These are phyloP conservation scores for Diversispora eburnea DNA, from an alignment of 192 early-diverging fungal species.

Conservation along the genomic window DNA sequence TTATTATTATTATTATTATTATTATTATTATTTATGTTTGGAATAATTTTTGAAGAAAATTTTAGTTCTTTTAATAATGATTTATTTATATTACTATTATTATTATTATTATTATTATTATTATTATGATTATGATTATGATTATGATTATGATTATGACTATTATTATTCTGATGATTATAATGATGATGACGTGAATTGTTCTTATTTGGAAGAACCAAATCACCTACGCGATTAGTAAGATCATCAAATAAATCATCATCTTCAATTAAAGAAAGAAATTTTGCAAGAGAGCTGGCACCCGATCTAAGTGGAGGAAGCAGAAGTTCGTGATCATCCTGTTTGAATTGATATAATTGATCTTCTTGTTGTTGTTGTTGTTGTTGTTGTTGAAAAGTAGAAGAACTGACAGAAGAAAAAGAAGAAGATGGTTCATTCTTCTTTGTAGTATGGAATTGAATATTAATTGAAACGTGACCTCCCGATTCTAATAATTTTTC, in stretches of 20 bases:
- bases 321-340: not conserved
- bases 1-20: no score
- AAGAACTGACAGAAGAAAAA: no score
- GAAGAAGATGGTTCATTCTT: not conserved
- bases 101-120: no score
- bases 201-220: slow-evolving; percentile 11
- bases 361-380: not conserved
- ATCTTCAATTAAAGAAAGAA: slow-evolving; percentile 22
- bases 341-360: not conserved
- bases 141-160: no score
- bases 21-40: no score
- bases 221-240: slow-evolving; percentile 23
- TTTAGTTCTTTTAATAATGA: no score
- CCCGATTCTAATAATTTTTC: slow-evolving; percentile 21
- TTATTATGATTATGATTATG: no score
- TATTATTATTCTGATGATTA: no score
- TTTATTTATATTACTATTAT: no score
- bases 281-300: slow-evolving; percentile 14
- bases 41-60: no score
- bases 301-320: slow-evolving; percentile 21
- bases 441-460: slow-evolving; percentile 14
- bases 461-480: slow-evolving; percentile 11
- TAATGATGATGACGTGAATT: not conserved
- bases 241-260: slow-evolving; percentile 20
- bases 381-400: no score